Percentiles rank a stretch among this genome's conserved stretches.
Conservation (phyloP, 2,329 filamentous ascomycete species). For the Penicillium digitatum region DNA sequence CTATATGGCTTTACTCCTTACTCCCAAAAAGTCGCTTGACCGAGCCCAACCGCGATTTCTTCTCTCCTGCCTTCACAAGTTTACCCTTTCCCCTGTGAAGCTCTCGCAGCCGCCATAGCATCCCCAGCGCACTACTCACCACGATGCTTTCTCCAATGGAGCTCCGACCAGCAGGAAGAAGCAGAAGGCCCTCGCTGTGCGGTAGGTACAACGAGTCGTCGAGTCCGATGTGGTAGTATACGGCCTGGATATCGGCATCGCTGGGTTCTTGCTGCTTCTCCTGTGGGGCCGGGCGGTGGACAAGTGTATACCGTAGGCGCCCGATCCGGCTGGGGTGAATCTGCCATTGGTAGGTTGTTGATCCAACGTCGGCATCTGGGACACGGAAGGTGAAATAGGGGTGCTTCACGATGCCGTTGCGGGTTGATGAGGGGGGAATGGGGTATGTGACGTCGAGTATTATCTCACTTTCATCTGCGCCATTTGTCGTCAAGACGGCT, state of each 20-base stretch:
- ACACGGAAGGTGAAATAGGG: background rate
- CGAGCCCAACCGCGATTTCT: background rate
- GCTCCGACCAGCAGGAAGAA: background rate
- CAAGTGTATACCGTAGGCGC: background rate
- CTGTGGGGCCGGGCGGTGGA: background rate
- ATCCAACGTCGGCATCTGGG: background rate
- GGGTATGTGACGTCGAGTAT: background rate
- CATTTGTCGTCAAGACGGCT: background rate
- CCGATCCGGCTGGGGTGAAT: background rate
- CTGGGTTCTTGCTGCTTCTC: background rate
- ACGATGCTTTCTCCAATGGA: background rate
- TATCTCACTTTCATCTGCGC: background rate
- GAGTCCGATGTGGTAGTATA: background rate
- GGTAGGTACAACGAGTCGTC: background rate
- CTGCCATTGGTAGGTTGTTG: background rate
- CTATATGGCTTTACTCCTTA: background rate
- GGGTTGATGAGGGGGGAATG: background rate
- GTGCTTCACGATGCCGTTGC: background rate
- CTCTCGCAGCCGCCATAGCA: background rate
- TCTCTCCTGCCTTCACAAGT: background rate
- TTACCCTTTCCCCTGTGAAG: background rate
- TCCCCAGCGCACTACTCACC: background rate
- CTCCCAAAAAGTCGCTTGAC: background rate
- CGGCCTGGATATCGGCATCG: background rate
- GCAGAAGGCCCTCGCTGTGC: background rate